A percentile compares a stretch with the other conserved stretches of the same genome.
Conservation (phyloP, 2,329 filamentous ascomycete species). For the Gnomoniopsis smithogilvyi region DNA sequence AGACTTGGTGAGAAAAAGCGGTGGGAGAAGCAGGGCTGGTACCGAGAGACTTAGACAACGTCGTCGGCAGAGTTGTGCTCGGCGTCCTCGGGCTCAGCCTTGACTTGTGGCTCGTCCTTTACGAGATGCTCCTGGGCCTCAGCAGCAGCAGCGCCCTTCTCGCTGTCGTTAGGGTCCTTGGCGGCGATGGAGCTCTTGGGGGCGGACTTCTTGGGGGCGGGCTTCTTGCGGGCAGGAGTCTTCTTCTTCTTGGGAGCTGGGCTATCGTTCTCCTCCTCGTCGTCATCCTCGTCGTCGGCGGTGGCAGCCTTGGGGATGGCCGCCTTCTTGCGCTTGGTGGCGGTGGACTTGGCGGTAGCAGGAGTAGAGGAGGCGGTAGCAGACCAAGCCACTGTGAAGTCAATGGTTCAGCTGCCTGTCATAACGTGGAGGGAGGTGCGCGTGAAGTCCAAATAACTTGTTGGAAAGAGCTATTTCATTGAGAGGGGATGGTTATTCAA, state of each 20-base stretch:
- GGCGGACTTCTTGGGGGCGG: background rate
- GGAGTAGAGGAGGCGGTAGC: background rate
- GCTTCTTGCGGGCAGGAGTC: background rate
- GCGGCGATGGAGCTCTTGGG: background rate
- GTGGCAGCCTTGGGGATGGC: background rate
- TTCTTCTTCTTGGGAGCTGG: constrained; percentile 4
- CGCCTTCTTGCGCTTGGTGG: constrained; percentile 15
- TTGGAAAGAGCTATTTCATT: background rate
- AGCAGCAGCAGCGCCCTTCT: background rate
- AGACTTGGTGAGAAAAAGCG: background rate
- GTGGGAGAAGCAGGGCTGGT: background rate
- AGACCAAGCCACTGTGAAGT: constrained; percentile 1
- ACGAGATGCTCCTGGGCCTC: background rate
- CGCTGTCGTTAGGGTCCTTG: background rate
- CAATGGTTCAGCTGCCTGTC: background rate
- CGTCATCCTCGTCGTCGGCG: background rate
- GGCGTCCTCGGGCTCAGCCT: background rate
- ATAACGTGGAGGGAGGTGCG: background rate
- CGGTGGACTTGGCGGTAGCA: background rate
- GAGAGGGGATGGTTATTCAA: background rate
- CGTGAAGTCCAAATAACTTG: background rate
- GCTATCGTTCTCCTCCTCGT: background rate
- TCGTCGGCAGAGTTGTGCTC: background rate
- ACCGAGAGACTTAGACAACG: background rate
- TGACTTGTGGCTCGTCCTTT: background rate